phyloP scores from a whole-genome alignment of 306 rosid genomes.

The Phaseolus lunatus region DNA sequence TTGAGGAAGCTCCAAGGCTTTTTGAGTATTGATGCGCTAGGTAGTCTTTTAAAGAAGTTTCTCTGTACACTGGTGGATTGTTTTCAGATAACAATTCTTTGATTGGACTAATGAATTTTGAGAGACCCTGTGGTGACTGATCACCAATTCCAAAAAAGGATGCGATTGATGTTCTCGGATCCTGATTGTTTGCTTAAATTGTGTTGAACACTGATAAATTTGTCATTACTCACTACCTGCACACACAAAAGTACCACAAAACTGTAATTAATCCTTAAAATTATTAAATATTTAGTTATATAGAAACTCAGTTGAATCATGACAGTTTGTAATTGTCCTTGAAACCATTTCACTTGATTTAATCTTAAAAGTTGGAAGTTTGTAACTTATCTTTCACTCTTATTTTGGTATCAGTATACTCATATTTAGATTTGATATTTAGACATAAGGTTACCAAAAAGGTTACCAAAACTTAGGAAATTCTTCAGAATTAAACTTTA shows the following conservation, averaged over 20 bases:
- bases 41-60: slow-evolving; percentile 44
- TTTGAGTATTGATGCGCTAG: slow-evolving; percentile 7
- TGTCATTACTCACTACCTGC: slow-evolving; percentile 47
- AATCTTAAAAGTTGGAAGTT: too few species aligned
- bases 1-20: neutral
- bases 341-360: neutral
- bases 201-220: slow-evolving; percentile 42
- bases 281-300: too few species aligned
- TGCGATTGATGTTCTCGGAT: slow-evolving; percentile 47
- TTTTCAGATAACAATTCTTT: slow-evolving; percentile 60
- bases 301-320: too few species aligned
- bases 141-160: slow-evolving; percentile 20
- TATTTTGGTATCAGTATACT: too few species aligned
- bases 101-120: slow-evolving; percentile 53
- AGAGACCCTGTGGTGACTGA: neutral
- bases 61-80: slow-evolving; percentile 55
- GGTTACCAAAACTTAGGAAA: too few species aligned
- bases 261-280: neutral
- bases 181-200: slow-evolving; percentile 39
- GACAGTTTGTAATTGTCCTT: neutral
- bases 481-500: too few species aligned
- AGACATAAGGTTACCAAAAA: too few species aligned
- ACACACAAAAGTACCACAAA: neutral
- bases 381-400: neutral
- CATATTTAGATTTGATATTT: too few species aligned